A percentile compares a stretch with the other conserved stretches of the same genome.
These are phyloP conservation scores for Zygosaccharomyces pseudorouxii DNA, from an alignment of 805 yeast species.

Conservation along the genomic window DNA sequence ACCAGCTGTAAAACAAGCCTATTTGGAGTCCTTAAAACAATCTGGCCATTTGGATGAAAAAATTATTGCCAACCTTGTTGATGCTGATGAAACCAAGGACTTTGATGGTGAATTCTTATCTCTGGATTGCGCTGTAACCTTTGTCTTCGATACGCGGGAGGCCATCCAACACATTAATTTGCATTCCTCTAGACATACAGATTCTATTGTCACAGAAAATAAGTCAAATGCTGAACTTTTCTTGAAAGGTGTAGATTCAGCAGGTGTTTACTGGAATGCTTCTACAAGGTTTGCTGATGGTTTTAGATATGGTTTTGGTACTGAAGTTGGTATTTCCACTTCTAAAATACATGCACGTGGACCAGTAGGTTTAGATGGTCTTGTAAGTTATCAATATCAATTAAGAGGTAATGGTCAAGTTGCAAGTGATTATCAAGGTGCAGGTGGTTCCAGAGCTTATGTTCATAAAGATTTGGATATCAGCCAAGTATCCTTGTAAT, in stretches of 20 bases:
- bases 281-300: constrained; percentile 98
- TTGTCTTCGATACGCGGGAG: constrained; percentile 52
- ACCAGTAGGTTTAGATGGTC: constrained; percentile 96
- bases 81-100: constrained; percentile 48
- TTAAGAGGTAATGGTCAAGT: constrained; percentile 89
- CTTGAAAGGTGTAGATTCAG: constrained; percentile 82
- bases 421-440: constrained; percentile 87
- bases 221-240: constrained; percentile 68
- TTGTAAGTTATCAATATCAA: constrained; percentile 93
- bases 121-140: constrained; percentile 71
- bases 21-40: constrained; percentile 23
- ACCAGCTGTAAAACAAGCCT: constrained; percentile 39
- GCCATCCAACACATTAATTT: constrained; percentile 85
- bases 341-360: constrained; percentile 98
- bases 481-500: constrained; percentile 29
- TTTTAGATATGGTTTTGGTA: constrained; percentile 95
- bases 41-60: constrained; percentile 15
- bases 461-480: constrained; percentile 61
- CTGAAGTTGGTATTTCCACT: constrained; percentile 97
- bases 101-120: constrained; percentile 83
- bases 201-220: constrained; percentile 77
- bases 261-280: constrained; percentile 97
- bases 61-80: constrained; percentile 35
- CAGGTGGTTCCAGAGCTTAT: constrained; percentile 79
- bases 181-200: constrained; percentile 97